Conservation (phyloP, 2,329 filamentous ascomycete genomes). For the Parafenestella ontariensis region DNA sequence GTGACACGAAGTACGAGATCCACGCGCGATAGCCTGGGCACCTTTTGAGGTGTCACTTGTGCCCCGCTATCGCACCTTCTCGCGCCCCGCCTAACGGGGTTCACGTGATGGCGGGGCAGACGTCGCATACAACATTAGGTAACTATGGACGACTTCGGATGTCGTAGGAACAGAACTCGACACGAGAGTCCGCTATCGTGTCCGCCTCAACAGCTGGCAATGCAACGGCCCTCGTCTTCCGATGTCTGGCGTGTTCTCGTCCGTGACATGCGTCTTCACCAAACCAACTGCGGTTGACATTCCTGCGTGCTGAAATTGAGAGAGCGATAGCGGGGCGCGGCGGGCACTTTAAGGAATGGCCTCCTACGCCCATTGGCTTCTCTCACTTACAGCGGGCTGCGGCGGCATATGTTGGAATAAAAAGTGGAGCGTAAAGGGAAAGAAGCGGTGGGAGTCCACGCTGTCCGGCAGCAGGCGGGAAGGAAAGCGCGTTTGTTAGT, state of each 20-base stretch:
- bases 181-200: conserved; percentile 8
- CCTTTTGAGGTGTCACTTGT: neutral
- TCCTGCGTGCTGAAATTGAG: conserved; percentile 29
- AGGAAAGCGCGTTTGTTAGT: conserved; percentile 21
- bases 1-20: neutral
- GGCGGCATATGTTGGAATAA: conserved; percentile 26
- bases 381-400: conserved; percentile 3
- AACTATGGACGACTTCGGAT: conserved; percentile 4
- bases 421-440: conserved; percentile 34
- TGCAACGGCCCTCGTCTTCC: neutral
- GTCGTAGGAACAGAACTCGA: neutral
- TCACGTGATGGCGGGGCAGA: neutral
- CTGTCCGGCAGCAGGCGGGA: conserved; percentile 37
- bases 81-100: neutral
- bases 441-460: conserved; percentile 41
- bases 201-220: conserved; percentile 17
- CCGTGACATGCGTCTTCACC: conserved; percentile 19
- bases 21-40: neutral
- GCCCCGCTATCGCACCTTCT: neutral
- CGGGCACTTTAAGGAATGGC: conserved; percentile 15
- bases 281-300: conserved; percentile 24
- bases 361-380: conserved; percentile 32
- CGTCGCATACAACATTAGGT: too few species aligned
- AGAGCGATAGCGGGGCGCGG: conserved; percentile 29
- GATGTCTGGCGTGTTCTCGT: conserved; percentile 6